Base-by-base conservation (phyloP, 2,329 filamentous ascomycete genomes). In the Fusarium incarnatum region DNA sequence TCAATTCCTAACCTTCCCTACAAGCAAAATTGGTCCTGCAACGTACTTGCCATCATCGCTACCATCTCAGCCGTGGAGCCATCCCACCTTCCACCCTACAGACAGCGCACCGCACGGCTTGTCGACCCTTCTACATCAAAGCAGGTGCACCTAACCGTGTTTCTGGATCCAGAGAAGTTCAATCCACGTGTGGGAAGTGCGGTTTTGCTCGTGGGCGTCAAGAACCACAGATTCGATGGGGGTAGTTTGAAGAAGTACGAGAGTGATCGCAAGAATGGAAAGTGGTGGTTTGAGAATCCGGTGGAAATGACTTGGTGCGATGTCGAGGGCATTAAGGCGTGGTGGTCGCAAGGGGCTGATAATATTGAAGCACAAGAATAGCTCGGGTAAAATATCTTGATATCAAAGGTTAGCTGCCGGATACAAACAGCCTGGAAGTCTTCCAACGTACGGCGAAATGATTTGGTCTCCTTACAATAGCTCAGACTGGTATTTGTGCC, bases 1-100 rank as follows among this genome's bases (percentile, higher is more conserved):
- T 79, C 82, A 9, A 84, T 88, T 50, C 84, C 86, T 0, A 78
- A 83, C 63, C 81, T 88, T 2, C 86, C 86, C 3, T 88, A 86
- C 76, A 83, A 83, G 56, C 85, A 88, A 62, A 88, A 88, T 73
- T 89, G 86, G 86, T 84, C 83, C 47, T 82, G 85, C 75, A 88
- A 88, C 65, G 78, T 87, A 9, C 81, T 89, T 6, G 85, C 81
- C 57, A 80, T 88, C n/a, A 64, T 88, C 6, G 77, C 79, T 1
- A 81, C 82, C 2, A 76, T 88, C 6, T 85, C 83, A 0, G 80
- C 78, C 1, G 76, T 87, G 18, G 83, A 87, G 61, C 79, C 85
- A 3, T 85, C 83, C 0, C 79, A 82, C 5, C 77, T 88, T 8
- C 83, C 83, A 1, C 86, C 86, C 0, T 81, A 82, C 62, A 80